These are phyloP conservation scores for Alternaria gansuensis DNA, from an alignment of 2,329 filamentous ascomycete genomes.

Conservation along the genomic window DNA sequence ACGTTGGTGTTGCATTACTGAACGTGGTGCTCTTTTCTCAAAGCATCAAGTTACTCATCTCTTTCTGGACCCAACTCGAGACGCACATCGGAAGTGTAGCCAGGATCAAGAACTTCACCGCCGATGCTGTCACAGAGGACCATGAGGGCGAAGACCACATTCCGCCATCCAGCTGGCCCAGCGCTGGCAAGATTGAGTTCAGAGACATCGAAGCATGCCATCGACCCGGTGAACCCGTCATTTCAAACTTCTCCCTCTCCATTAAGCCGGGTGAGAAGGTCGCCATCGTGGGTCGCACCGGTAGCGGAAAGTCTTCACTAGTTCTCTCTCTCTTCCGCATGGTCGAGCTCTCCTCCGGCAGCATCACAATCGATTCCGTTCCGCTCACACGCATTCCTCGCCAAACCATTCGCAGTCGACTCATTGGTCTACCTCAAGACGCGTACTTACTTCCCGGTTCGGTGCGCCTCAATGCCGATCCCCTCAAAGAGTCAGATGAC, in stretches of 20 bases:
- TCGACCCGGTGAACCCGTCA: conserved; percentile 51
- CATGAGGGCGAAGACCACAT: conserved; percentile 61
- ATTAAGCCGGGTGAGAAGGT: conserved; percentile 60
- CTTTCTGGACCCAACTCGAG: conserved; percentile 66
- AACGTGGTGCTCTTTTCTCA: conserved; percentile 65
- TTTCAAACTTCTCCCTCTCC: conserved; percentile 58
- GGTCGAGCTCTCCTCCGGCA: conserved; percentile 56
- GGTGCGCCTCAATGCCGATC: conserved; percentile 61
- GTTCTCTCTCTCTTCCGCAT: conserved; percentile 61
- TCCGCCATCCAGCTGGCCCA: conserved; percentile 56
- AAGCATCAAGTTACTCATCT: conserved; percentile 61
- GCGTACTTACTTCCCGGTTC: conserved; percentile 60
- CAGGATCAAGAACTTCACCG: conserved; percentile 63
- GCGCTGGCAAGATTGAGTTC: conserved; percentile 56
- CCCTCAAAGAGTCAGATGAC: conserved; percentile 50
- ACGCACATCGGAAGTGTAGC: conserved; percentile 66
- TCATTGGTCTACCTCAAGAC: conserved; percentile 63
- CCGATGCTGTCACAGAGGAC: conserved; percentile 57
- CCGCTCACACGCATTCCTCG: conserved; percentile 58
- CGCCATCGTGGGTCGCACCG: conserved; percentile 64
- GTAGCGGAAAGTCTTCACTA: conserved; percentile 63
- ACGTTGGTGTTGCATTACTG: conserved; percentile 63
- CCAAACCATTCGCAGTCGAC: conserved; percentile 56
- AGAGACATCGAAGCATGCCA: conserved; percentile 58
- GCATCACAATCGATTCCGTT: conserved; percentile 59